Conservation (phyloP, 2,329 filamentous ascomycete species). For the Monilinia polystroma region DNA sequence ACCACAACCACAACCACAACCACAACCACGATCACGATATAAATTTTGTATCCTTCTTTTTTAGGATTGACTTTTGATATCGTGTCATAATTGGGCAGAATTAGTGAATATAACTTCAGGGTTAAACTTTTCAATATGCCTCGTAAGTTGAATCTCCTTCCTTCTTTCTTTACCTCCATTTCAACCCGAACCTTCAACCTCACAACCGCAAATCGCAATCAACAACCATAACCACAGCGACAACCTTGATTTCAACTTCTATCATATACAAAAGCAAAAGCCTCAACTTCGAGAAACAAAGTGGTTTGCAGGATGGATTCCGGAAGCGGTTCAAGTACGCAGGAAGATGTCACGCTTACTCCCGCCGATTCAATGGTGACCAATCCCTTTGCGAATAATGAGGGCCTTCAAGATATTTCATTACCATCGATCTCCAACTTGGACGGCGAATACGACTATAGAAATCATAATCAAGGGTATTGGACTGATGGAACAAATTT, state of each 20-base stretch:
- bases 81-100: slow-evolving; percentile 13
- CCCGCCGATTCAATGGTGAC: neutral
- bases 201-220: neutral
- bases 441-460: neutral
- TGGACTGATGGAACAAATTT: neutral
- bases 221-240: neutral
- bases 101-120: neutral
- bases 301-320: neutral
- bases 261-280: neutral
- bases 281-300: neutral
- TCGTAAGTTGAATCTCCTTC: slow-evolving; percentile 15
- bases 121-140: slow-evolving; percentile 10
- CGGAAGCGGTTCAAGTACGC: neutral
- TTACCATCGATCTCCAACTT: neutral
- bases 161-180: neutral
- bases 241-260: neutral
- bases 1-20: neutral
- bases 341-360: too few species aligned
- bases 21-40: neutral
- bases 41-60: slow-evolving; percentile 1
- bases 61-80: slow-evolving; percentile 11
- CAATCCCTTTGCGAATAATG: neutral
- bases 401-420: neutral
- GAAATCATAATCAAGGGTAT: neutral
- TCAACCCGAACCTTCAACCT: neutral